These are phyloP conservation scores for Neonectria magnoliae DNA, from an alignment of 2,329 filamentous ascomycete genomes.

Conservation along the genomic window DNA sequence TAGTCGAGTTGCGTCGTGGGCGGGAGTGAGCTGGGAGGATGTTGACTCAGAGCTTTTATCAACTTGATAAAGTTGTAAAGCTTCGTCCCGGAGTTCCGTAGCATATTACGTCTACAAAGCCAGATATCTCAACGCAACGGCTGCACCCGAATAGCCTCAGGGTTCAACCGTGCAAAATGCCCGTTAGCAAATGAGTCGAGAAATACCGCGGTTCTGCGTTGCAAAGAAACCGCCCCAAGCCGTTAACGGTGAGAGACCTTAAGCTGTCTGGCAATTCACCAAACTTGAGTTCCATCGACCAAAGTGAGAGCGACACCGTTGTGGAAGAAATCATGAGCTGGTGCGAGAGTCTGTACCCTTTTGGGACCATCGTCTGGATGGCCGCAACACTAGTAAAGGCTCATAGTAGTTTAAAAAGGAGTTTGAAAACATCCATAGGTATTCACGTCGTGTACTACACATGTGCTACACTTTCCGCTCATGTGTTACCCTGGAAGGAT, in stretches of 20 bases:
- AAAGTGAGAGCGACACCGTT: background rate
- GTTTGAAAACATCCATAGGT: too few relatives aligned
- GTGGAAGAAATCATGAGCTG: conserved; percentile 13
- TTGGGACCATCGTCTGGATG: conserved; percentile 25
- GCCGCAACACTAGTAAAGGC: conserved; percentile 7
- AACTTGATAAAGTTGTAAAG: background rate
- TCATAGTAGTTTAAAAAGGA: background rate
- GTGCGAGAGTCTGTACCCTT: conserved; percentile 23
- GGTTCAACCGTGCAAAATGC: too few relatives aligned
- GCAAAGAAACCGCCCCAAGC: background rate
- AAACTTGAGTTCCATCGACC: background rate
- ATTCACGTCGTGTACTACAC: too few relatives aligned
- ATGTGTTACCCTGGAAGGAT: too few relatives aligned
- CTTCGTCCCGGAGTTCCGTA: background rate
- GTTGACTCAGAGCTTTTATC: background rate
- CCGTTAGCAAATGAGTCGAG: background rate
- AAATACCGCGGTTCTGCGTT: background rate
- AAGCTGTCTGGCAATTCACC: background rate
- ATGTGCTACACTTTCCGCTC: too few relatives aligned
- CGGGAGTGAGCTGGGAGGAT: too few relatives aligned
- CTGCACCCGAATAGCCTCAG: too few relatives aligned
- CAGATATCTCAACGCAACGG: too few relatives aligned
- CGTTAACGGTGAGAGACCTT: background rate
- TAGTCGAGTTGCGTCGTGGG: too few relatives aligned
- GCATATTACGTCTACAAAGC: too few relatives aligned